Conservation (phyloP, 2,329 filamentous ascomycete species). For the Decorospora gaudefroyi region DNA sequence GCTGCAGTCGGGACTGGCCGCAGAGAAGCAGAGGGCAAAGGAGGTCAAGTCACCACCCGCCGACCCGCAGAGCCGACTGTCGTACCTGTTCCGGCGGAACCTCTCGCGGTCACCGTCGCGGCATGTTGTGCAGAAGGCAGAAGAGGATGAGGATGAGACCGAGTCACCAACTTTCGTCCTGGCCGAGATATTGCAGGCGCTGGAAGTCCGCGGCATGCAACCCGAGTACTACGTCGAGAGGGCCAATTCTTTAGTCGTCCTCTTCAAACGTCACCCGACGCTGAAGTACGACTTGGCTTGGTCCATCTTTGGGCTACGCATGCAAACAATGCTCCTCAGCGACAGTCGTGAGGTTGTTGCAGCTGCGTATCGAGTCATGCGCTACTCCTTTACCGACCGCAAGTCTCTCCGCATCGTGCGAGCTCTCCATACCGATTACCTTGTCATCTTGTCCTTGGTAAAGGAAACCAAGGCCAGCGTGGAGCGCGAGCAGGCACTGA, state of each 20-base stretch:
- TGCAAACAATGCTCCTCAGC: conserved; percentile 94
- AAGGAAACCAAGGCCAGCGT: conserved; percentile 98
- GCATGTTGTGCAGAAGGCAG: conserved; percentile 57
- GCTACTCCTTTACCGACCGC: conserved; percentile 92
- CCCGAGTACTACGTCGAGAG: conserved; percentile 95
- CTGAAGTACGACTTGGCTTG: conserved; percentile 96
- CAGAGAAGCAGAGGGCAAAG: conserved; percentile 63
- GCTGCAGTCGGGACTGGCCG: conserved; percentile 62
- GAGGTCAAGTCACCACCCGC: conserved; percentile 56
- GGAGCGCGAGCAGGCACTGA: conserved; percentile 93
- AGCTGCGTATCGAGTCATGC: conserved; percentile 87
- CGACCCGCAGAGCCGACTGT: conserved; percentile 57
- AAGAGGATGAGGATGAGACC: conserved; percentile 66
- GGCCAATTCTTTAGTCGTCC: conserved; percentile 88
- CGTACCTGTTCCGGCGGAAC: conserved; percentile 62
- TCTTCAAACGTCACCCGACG: conserved; percentile 92
- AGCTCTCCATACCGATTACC: conserved; percentile 83
- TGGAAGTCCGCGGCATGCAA: conserved; percentile 84
- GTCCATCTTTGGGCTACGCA: conserved; percentile 89
- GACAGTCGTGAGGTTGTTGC: conserved; percentile 95
- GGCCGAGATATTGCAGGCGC: conserved; percentile 83
- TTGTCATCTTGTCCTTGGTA: conserved; percentile 88
- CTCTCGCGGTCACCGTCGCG: conserved; percentile 58
- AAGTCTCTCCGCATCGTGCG: conserved; percentile 88
- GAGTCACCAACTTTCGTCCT: conserved; percentile 93